phyloP scores from a whole-genome alignment of 192 early-diverging fungal species.

The Mortierella claussenii region DNA sequence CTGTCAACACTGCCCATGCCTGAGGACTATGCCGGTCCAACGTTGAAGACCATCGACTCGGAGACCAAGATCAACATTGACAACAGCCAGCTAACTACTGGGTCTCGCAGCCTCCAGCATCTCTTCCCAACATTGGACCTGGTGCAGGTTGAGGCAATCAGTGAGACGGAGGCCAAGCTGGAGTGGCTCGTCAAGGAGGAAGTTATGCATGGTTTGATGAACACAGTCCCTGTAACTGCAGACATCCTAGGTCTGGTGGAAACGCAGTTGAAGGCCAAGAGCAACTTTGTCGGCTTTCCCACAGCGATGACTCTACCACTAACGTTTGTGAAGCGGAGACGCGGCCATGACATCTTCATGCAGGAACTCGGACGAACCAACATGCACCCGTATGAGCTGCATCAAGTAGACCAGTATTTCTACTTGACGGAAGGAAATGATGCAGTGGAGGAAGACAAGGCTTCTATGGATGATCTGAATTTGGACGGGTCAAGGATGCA shows the following conservation, averaged over 20 bases:
- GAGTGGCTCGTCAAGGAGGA: slow-evolving; percentile 78
- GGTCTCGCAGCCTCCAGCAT: slow-evolving; percentile 26
- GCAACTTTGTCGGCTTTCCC: slow-evolving; percentile 66
- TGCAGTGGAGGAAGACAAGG: background rate
- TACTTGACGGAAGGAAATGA: slow-evolving; percentile 56
- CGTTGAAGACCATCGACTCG: slow-evolving; percentile 46
- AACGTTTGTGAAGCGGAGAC: slow-evolving; percentile 60
- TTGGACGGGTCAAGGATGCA: background rate
- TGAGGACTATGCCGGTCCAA: slow-evolving; percentile 50
- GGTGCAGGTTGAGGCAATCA: slow-evolving; percentile 67
- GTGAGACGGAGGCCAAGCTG: slow-evolving; percentile 65
- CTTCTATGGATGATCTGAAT: slow-evolving; percentile 11
- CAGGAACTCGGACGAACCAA: slow-evolving; percentile 57
- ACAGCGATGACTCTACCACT: slow-evolving; percentile 61
- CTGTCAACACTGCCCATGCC: slow-evolving; percentile 70
- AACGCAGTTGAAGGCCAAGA: slow-evolving; percentile 62
- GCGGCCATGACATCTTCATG: slow-evolving; percentile 62
- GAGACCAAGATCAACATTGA: slow-evolving; percentile 44
- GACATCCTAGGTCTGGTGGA: slow-evolving; percentile 61
- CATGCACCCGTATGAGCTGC: slow-evolving; percentile 59
- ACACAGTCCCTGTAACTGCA: slow-evolving; percentile 63
- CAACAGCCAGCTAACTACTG: slow-evolving; percentile 10
- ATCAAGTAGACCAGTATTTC: slow-evolving; percentile 63
- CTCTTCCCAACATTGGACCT: slow-evolving; percentile 42
- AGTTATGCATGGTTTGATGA: slow-evolving; percentile 75